Conservation (phyloP, 257 asterid genomes). For the Plectranthus barbatus region DNA sequence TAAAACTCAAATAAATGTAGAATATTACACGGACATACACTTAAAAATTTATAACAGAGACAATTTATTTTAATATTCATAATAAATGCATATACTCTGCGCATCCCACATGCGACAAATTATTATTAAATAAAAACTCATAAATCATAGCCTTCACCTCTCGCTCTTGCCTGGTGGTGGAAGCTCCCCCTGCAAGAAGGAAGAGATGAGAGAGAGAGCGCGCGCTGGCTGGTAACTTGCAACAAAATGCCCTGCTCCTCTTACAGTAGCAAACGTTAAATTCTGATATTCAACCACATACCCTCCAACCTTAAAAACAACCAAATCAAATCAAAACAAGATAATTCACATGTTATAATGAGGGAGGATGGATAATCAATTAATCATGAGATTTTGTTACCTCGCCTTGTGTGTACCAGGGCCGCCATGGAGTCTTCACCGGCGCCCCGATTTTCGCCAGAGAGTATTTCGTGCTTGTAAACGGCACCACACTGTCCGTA, state of each 20-base stretch:
- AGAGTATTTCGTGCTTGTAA: conserved; percentile 45
- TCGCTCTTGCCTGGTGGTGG: no score
- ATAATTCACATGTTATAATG: no score
- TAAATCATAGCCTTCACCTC: no score
- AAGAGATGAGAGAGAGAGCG: conserved; percentile 26
- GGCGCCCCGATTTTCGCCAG: conserved; percentile 31
- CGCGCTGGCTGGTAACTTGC: conserved; percentile 47
- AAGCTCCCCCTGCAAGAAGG: conserved; percentile 38
- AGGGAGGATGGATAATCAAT: no score
- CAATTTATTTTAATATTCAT: no score
- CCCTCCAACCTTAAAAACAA: conserved; percentile 43
- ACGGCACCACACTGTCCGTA: conserved; percentile 33
- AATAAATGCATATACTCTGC: no score
- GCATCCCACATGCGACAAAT: no score
- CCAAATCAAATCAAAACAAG: no score
- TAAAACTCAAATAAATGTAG: no score
- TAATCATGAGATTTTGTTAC: conserved; percentile 1
- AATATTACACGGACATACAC: no score
- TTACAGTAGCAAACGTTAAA: conserved; percentile 34
- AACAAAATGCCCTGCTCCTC: conserved; percentile 56
- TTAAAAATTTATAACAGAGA: no score
- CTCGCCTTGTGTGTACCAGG: conserved; percentile 43
- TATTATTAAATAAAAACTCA: no score
- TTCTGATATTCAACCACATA: conserved; percentile 36
- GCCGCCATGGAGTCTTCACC: conserved; percentile 43